A percentile compares a stretch with the other conserved stretches of the same genome.
Conservation (phyloP, 2,329 filamentous ascomycete genomes). For the Polytolypa hystricis region DNA sequence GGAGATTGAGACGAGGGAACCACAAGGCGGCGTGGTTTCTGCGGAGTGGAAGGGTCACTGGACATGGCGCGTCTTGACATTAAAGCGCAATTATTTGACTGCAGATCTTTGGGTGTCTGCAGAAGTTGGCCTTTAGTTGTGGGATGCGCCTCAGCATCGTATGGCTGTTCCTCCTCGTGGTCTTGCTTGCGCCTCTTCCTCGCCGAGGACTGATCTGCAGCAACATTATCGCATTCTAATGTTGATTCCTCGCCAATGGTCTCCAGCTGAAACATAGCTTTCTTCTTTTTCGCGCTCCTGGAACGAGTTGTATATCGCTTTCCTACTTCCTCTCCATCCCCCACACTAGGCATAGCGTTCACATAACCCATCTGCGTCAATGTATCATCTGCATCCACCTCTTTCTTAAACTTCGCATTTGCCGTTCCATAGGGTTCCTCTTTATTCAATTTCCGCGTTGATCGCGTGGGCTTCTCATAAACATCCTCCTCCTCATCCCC, state of each 20-base stretch:
- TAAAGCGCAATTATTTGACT: no score
- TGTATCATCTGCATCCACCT: constrained; percentile 24
- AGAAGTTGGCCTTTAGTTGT: no score
- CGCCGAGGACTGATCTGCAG: background rate
- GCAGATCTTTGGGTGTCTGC: no score
- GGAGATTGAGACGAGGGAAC: constrained; percentile 35
- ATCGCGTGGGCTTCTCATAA: background rate
- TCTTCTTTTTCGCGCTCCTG: background rate
- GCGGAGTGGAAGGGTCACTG: constrained; percentile 26
- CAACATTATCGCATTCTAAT: background rate
- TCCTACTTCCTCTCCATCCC: constrained; percentile 6
- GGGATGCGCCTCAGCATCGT: no score
- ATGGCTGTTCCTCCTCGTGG: background rate
- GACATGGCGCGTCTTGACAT: no score
- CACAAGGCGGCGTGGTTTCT: constrained; percentile 21
- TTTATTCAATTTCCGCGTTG: background rate
- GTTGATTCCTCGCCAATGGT: constrained; percentile 6
- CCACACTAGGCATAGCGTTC: constrained; percentile 23
- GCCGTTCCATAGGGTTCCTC: constrained; percentile 4
- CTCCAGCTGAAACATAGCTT: constrained; percentile 2
- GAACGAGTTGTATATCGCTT: background rate
- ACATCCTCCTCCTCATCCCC: constrained; percentile 14
- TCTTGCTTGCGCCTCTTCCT: background rate
- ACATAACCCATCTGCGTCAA: constrained; percentile 35
- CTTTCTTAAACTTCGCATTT: constrained; percentile 14